These are phyloP conservation scores for Clonostachys solani DNA, from an alignment of 2,329 filamentous ascomycete genomes.

Conservation along the genomic window DNA sequence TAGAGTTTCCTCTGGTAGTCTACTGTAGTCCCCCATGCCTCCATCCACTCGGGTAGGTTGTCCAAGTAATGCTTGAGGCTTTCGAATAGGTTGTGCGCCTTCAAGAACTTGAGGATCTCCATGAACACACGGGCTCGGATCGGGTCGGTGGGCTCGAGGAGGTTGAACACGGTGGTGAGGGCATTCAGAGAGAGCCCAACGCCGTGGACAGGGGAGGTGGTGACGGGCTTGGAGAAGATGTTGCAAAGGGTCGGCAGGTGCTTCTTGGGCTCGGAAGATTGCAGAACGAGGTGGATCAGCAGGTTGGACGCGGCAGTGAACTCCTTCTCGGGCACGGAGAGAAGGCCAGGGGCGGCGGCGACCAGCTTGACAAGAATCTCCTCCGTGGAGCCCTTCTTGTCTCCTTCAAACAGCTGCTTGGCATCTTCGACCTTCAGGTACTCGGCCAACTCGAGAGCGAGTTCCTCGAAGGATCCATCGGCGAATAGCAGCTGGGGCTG, in stretches of 20 bases:
- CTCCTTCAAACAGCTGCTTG: slow-evolving; percentile 67
- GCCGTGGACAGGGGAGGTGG: slow-evolving; percentile 81
- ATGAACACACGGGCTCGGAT: slow-evolving; percentile 88
- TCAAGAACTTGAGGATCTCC: slow-evolving; percentile 81
- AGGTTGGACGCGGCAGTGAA: slow-evolving; percentile 96
- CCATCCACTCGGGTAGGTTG: slow-evolving; percentile 77
- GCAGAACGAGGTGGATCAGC: slow-evolving; percentile 86
- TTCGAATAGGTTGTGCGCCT: slow-evolving; percentile 72
- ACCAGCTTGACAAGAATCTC: slow-evolving; percentile 89
- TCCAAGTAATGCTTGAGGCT: slow-evolving; percentile 78
- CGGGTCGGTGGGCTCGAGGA: slow-evolving; percentile 70
- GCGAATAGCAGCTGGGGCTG: slow-evolving; percentile 66
- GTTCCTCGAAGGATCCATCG: slow-evolving; percentile 91
- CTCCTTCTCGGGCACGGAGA: slow-evolving; percentile 89
- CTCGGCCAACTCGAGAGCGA: slow-evolving; percentile 89
- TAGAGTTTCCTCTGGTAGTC: slow-evolving; percentile 84
- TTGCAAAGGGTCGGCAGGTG: slow-evolving; percentile 85
- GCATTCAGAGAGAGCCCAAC: slow-evolving; percentile 82
- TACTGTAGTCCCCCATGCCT: slow-evolving; percentile 75
- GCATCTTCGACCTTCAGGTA: slow-evolving; percentile 85
- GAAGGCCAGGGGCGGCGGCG: slow-evolving; percentile 71
- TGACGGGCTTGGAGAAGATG: slow-evolving; percentile 83
- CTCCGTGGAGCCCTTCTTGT: slow-evolving; percentile 61
- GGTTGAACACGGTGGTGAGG: slow-evolving; percentile 95
- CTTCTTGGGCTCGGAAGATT: slow-evolving; percentile 79